Conservation (phyloP, 768 basidiomycete genomes). For the Mycena floridula region DNA sequence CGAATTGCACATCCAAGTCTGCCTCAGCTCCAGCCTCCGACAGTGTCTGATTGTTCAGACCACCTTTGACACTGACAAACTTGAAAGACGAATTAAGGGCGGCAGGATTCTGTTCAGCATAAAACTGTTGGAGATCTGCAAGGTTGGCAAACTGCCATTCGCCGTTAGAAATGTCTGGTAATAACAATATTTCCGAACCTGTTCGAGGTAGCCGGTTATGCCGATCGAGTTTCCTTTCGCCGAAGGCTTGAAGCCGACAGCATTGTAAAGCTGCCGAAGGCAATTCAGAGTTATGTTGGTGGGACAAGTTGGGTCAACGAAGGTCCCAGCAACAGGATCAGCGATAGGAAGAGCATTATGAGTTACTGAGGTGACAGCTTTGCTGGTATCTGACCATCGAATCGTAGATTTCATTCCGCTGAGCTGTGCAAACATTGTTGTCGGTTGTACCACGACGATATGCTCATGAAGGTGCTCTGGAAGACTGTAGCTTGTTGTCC, state of each 20-base stretch:
- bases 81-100: constrained; percentile 47
- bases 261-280: constrained; percentile 52
- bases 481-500: constrained; percentile 67
- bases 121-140: constrained; percentile 47
- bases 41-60: constrained; percentile 51
- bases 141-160: constrained; percentile 49
- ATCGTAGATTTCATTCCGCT: constrained; percentile 37
- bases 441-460: constrained; percentile 66
- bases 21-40: constrained; percentile 56
- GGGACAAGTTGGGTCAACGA: constrained; percentile 25
- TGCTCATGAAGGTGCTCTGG: constrained; percentile 53
- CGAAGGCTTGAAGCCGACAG: constrained; percentile 36
- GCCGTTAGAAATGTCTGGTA: constrained; percentile 46
- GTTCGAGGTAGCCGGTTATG: constrained; percentile 49
- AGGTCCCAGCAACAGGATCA: constrained; percentile 8
- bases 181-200: constrained; percentile 53
- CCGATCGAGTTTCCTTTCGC: constrained; percentile 48
- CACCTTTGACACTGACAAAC: constrained; percentile 56
- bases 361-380: not conserved
- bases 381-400: constrained; percentile 13
- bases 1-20: constrained; percentile 62
- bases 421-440: constrained; percentile 56
- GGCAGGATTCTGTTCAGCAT: constrained; percentile 36
- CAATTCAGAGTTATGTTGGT: constrained; percentile 50
- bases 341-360: constrained; percentile 11